Evolutionary conservation across 2,329 filamentous ascomycete genomes (phyloP), one percentile per base, ranked within the genome.

Genomic region (Botryotinia globosa): DNA sequence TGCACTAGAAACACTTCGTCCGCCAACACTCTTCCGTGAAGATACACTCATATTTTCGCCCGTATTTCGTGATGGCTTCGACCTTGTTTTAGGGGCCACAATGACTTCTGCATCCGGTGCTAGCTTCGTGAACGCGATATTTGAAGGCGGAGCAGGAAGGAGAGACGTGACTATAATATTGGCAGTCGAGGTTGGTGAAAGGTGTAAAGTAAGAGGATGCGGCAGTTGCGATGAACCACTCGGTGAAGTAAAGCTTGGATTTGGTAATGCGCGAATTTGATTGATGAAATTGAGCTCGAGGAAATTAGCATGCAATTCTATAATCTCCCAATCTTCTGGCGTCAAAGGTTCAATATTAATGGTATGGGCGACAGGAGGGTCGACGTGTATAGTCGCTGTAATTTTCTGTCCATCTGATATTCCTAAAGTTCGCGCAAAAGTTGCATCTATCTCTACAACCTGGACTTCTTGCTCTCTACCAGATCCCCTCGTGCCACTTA

Each of bases 311-410:
- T 99, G 96, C 2, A 99, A 85, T 82, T 99, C 96, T 78, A 99
- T 98, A 79, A 98, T 97, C 83, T 99, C 96, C 96, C 96, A 99
- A 81, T 99, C 96, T 73, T 97, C 94, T 1, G 95, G 90, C 0
- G 96, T 98, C 78, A 98, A 83, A 48, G 96, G 96, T 81, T 99
- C 97, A 78, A 99, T 98, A 80, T 98, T 94, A 82, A 99, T 92
- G 2, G 94, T 98, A 82, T 98, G 94, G 66, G 94, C 94, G 76
- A 96, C 84, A 3, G 94, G 94, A 66, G 95, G 95, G 80, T 99
- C 94, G 75, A 98, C 84, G 82, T 99, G 96, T 75, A 99, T 86
- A 51, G 84, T 86, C 64, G 84, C 85, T 76, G 85, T 86, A 80
- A 95, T 89, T 83, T 93, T 97, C 80, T 94, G 92, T 67, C 94